A percentile compares a stretch with the other conserved stretches of the same genome.
phyloP scores from a whole-genome alignment of 257 asterid species.

The Solanum corneliomulleri region DNA sequence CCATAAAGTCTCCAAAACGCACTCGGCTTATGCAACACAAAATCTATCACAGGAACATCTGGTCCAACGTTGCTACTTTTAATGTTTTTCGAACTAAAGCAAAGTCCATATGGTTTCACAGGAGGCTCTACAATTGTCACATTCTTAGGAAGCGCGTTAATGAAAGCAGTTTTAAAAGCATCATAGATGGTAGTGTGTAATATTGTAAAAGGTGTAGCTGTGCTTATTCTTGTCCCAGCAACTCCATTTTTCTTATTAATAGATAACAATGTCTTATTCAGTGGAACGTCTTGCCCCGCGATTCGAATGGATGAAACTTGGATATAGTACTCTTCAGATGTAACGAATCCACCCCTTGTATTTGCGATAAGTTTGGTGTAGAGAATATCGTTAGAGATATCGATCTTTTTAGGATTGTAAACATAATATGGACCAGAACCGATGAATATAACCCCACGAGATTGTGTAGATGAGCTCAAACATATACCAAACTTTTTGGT shows the following conservation, averaged over 20 bases:
- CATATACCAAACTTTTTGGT: background rate
- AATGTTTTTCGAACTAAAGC: conserved; percentile 22
- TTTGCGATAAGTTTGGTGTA: background rate
- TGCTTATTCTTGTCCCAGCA: conserved; percentile 57
- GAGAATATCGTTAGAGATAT: background rate
- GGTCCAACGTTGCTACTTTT: background rate
- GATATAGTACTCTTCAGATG: conserved; percentile 42
- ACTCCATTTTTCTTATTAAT: conserved; percentile 17
- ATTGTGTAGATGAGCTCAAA: background rate
- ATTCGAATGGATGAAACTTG: conserved; percentile 29
- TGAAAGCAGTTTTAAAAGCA: conserved; percentile 31
- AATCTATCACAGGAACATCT: background rate
- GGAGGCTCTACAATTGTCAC: conserved; percentile 7
- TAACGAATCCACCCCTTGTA: background rate
- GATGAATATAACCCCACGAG: background rate
- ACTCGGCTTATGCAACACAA: conserved; percentile 2
- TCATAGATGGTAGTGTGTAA: conserved; percentile 30
- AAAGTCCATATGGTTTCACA: conserved; percentile 34
- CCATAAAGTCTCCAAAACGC: conserved; percentile 33
- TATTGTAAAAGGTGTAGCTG: conserved; percentile 25
- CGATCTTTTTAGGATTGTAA: background rate
- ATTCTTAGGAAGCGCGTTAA: conserved; percentile 27
- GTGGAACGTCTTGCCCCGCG: conserved; percentile 1
- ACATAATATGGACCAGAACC: background rate
- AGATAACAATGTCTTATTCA: conserved; percentile 23